Evolutionary conservation across 257 asterid species (phyloP).

Genomic region (Gardenia jasminoides): DNA sequence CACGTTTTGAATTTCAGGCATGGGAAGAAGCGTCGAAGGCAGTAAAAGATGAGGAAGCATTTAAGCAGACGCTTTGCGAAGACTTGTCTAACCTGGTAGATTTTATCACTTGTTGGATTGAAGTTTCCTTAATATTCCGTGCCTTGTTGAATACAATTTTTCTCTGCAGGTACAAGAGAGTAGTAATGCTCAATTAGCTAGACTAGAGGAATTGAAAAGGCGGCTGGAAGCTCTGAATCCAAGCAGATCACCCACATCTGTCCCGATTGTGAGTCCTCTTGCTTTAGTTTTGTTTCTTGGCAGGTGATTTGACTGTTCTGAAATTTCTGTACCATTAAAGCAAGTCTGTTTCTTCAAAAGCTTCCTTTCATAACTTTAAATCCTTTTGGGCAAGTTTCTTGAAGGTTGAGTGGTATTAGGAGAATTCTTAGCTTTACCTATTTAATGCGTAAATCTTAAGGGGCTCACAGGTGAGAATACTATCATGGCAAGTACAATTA

Average conservation of each 20-base stretch:
- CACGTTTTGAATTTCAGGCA: conserved; percentile 40
- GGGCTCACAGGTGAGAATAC: neutral
- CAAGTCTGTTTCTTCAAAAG: neutral
- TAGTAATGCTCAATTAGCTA: conserved; percentile 63
- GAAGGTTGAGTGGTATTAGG: neutral
- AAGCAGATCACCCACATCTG: conserved; percentile 51
- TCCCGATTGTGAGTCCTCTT: conserved; percentile 46
- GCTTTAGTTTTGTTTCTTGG: conserved; percentile 12
- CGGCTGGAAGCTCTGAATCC: conserved; percentile 89
- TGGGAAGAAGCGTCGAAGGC: conserved; percentile 75
- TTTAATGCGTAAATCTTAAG: neutral
- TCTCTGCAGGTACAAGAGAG: conserved; percentile 78
- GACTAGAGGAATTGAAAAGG: conserved; percentile 90
- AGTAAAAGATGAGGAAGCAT: conserved; percentile 76
- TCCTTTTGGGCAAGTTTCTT: neutral
- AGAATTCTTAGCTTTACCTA: neutral
- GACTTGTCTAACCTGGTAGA: conserved; percentile 67
- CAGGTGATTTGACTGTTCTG: neutral
- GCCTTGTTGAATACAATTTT: neutral
- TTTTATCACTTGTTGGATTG: conserved; percentile 12
- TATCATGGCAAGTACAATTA: conserved; percentile 1
- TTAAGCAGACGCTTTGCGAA: conserved; percentile 69
- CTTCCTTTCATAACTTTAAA: neutral
- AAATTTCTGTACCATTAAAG: neutral
- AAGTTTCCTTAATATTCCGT: neutral